Base-by-base conservation (phyloP, 2,329 filamentous ascomycete genomes). In the Zymoseptoria passerinii region DNA sequence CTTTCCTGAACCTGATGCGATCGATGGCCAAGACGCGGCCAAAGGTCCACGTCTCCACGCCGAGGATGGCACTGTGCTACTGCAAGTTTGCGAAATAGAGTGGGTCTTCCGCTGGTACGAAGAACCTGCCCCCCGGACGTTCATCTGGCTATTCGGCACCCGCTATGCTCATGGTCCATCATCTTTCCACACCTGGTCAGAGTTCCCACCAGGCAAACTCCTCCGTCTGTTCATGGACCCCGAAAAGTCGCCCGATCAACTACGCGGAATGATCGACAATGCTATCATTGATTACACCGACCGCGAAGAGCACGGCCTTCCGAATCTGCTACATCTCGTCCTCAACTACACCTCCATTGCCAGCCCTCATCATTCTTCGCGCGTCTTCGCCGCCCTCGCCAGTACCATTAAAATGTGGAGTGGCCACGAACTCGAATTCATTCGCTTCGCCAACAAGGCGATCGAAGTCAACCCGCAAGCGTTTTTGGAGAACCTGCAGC, bases 391-490 rank as follows among this genome's bases (percentile, higher is more conserved):
- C 4, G 7, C 35, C 4, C 35, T 44, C 35, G n/a, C 35, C 35
- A 44, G 13, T 13, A n/a, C 62, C 1, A 57, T 61, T 3, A 53
- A 54, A 10, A 29, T 54, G 29, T 65, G 63, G 63, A 57, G 60
- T 16, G 55, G 59, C 23, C 59, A 40, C 28, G 62, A 64, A 50
- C 57, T 57, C n/a, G 63, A 63, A 16, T 63, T 65, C 27, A 10
- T 63, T 4, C 48, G 51, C 4, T 55, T 58, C 9, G 19, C 64
- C 10, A 52, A 57, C 8, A 57, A 59, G 10, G 59, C 57, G 8
- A 60, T 60, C 48, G 50, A 58, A 13, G 28, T 56, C 10, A 53
- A 58, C 7, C 59, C 62, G 0, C n/a, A 48, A 13, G 55, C 57
- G 16, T 55, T 64, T 27, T 40, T 63, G 6, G 51, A 16, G 8